Base-by-base conservation (phyloP, 768 basidiomycete species). In the Tylopilus cervinicoccineus region DNA sequence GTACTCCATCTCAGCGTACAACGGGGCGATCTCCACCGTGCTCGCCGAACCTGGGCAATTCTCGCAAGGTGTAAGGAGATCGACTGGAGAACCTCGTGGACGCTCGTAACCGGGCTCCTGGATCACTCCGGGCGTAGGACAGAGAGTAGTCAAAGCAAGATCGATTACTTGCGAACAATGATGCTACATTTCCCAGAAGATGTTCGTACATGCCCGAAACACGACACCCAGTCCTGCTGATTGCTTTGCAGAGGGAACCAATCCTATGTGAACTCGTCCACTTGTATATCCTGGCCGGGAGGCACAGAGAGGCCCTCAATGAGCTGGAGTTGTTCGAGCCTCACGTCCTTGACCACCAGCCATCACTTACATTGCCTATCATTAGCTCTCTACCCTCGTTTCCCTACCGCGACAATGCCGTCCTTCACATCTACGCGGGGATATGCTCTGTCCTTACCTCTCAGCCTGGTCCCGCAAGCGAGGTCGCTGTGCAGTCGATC, bases 391-490 rank as follows among this genome's bases (percentile, higher is more conserved):
- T 95, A 6, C 88, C 91, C 2, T 86, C 89, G 3, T 86, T 88
- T 62, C 93, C 93, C 2, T 95, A 84, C 70, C 84, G 84, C 60
- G 86, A 91, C 55, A 88, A 90, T 54, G 77, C 86, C 2, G 69
- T 82, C 7, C 72, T 95, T 24, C 89, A 95, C 58, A 72, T 82
- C 14, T 93, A 94, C 53, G 91, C 93, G 3, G 93, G 89, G 2
- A 67, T 94, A 44, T 69, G 89, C 12, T 78, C 76, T 23, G 69
- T 93, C 20, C 80, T 85, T 56, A 66, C 80, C n/a, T 76, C 80
- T 11, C 81, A 81, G 53, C 66, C 38, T 38, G 39, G 29, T 33
- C 38, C 45, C 16, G 36, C 36, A 40, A 47, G 40, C 36, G 47
- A 52, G 23, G 42, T 23, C 38, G 28, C 49, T 10, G 31, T 16